Percentiles rank a stretch among this genome's conserved stretches.
Evolutionary conservation across 306 rosid genomes (phyloP).

Genomic region (Datisca glomerata): DNA sequence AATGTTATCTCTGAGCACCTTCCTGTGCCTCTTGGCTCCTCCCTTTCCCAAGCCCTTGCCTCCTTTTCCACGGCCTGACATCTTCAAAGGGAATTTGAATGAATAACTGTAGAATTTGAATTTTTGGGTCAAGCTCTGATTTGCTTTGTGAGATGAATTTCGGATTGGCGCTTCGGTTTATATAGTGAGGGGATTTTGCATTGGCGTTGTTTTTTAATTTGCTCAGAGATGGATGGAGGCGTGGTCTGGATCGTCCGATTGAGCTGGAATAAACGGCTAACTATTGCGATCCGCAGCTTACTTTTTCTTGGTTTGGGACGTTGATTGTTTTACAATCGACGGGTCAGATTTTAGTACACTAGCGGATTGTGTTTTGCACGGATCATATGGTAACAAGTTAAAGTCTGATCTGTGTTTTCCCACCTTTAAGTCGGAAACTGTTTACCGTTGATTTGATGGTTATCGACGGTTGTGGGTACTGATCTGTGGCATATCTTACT

Average conservation of each 20-base stretch:
- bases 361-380: too few relatives aligned
- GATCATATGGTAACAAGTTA: too few relatives aligned
- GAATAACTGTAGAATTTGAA: neutral
- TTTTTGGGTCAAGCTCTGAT: too few relatives aligned
- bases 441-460: neutral
- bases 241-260: neutral
- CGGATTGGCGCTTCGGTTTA: too few relatives aligned
- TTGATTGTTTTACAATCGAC: neutral
- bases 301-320: neutral
- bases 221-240: too few relatives aligned
- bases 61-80: slow-evolving; percentile 3
- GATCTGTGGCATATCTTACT: neutral
- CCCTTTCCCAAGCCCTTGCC: slow-evolving; percentile 8
- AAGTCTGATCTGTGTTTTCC: too few relatives aligned
- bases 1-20: slow-evolving; percentile 4
- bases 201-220: neutral
- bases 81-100: neutral
- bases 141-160: too few relatives aligned
- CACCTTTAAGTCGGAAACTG: too few relatives aligned
- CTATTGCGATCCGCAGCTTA: neutral
- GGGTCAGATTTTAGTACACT: too few relatives aligned
- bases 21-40: slow-evolving; percentile 8
- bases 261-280: neutral
- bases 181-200: neutral
- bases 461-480: neutral